Conservation (phyloP, 1,284 basidiomycete species). For the Heliocybe sulcata region DNA sequence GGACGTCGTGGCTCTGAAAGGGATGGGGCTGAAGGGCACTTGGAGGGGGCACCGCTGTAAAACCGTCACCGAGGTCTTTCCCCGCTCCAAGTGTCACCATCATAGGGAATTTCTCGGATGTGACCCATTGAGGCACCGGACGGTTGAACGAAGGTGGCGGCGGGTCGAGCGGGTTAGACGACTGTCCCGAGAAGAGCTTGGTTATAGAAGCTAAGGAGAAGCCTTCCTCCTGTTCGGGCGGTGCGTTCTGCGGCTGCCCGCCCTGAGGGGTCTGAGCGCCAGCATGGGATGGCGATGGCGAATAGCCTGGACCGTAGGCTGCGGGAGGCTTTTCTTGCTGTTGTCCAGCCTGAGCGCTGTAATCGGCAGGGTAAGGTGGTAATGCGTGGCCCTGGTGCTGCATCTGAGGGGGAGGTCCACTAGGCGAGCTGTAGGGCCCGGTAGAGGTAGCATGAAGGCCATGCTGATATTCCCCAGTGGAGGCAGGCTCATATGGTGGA, state of each 20-base stretch:
- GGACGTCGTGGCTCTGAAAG: constrained; percentile 30
- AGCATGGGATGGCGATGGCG: too few species aligned
- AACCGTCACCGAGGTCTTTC: constrained; percentile 24
- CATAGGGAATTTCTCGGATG: constrained; percentile 22
- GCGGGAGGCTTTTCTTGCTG: too few species aligned
- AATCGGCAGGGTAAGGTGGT: too few species aligned
- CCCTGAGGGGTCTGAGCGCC: background rate
- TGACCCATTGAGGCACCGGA: constrained; percentile 11
- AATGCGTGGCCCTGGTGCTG: background rate
- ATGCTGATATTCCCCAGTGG: too few species aligned
- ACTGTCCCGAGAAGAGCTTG: background rate
- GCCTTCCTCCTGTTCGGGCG: background rate
- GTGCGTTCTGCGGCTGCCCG: background rate
- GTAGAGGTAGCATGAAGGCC: background rate
- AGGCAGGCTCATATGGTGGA: background rate
- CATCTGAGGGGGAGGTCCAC: background rate
- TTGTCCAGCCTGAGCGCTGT: too few species aligned
- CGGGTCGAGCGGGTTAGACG: constrained; percentile 5
- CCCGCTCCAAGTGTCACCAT: constrained; percentile 22
- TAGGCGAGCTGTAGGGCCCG: background rate
- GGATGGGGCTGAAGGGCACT: constrained; percentile 25
- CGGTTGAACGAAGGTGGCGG: constrained; percentile 19
- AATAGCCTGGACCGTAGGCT: too few species aligned
- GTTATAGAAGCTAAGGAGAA: background rate
- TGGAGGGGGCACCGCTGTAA: constrained; percentile 22